phyloP scores from a whole-genome alignment of 2,329 filamentous ascomycete species.

The Neoascochyta sp. region DNA sequence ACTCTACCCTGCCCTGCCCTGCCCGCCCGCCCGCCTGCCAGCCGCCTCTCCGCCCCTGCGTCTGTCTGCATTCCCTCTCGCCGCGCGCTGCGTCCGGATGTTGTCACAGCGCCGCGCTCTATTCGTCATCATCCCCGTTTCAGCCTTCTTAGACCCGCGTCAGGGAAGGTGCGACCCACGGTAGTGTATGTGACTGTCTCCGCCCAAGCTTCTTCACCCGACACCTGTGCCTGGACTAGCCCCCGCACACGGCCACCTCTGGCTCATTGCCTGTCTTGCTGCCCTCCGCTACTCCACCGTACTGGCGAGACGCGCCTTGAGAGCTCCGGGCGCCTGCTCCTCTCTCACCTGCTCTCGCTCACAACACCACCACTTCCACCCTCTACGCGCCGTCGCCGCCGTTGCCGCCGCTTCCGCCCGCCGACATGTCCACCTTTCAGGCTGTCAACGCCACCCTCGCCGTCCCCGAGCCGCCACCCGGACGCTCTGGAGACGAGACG shows the following conservation, averaged over 20 bases:
- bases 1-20: constrained; percentile 6
- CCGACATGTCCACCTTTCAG: constrained; percentile 56
- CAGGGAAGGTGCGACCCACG: constrained; percentile 17
- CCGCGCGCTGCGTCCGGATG: constrained; percentile 30
- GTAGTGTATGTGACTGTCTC: constrained; percentile 13
- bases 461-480: constrained; percentile 41
- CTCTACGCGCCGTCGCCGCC: too few species aligned
- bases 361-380: too few species aligned
- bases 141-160: constrained; percentile 34
- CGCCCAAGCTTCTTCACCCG: too few species aligned
- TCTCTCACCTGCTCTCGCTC: too few species aligned
- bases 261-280: too few species aligned
- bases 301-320: too few species aligned
- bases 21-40: constrained; percentile 1
- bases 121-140: constrained; percentile 37
- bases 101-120: constrained; percentile 31
- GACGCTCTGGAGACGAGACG: constrained; percentile 50
- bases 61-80: constrained; percentile 7
- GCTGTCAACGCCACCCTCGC: constrained; percentile 57
- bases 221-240: constrained; percentile 2
- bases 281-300: too few species aligned
- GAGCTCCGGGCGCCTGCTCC: too few species aligned
- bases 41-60: neutral
- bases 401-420: too few species aligned
- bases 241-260: constrained; percentile 7